phyloP scores from a whole-genome alignment of 2,329 filamentous ascomycete species.

The Chalaropsis thielavioides region DNA sequence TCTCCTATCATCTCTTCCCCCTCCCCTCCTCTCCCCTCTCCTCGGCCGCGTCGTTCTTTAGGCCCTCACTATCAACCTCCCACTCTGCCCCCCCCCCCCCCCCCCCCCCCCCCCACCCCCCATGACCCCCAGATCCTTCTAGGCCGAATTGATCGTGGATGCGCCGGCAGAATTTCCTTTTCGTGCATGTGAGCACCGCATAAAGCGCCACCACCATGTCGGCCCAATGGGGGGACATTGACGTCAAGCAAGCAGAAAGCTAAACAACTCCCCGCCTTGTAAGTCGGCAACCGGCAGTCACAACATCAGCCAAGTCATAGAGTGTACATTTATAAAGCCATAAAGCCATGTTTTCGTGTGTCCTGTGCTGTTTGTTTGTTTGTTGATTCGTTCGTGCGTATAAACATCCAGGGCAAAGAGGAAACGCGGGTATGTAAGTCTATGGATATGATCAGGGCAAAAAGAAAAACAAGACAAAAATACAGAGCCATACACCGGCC shows the following conservation, averaged over 20 bases:
- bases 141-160: not conserved
- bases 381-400: not conserved
- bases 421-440: conserved; percentile 2
- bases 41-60: not conserved
- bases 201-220: not conserved
- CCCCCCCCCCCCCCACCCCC: too few species aligned
- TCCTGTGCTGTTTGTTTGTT: not conserved
- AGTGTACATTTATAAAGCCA: not conserved
- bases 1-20: not conserved
- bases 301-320: not conserved
- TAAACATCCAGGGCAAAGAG: not conserved
- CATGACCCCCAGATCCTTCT: not conserved
- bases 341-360: not conserved
- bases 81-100: too few species aligned
- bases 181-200: not conserved
- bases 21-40: not conserved
- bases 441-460: not conserved
- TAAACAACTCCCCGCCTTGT: not conserved
- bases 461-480: not conserved
- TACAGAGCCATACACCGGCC: not conserved
- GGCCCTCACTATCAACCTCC: not conserved
- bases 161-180: not conserved
- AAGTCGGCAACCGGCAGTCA: not conserved
- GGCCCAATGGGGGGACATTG: not conserved
- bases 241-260: not conserved